Conservation (phyloP, 1,284 basidiomycete species). For the Bondarzewia mesenterica region DNA sequence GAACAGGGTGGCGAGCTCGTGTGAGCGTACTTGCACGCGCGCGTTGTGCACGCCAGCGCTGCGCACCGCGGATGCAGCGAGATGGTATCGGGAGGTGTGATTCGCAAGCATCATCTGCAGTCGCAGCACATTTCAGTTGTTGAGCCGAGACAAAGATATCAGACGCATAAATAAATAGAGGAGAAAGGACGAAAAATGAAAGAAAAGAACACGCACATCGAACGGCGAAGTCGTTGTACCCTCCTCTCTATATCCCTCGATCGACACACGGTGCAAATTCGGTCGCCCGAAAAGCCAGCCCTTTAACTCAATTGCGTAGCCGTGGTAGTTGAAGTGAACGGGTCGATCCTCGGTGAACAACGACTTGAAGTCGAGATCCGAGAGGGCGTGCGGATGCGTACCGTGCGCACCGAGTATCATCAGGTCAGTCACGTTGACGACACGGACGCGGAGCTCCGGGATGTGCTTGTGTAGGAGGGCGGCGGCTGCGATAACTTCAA, state of each 20-base stretch:
- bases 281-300: slow-evolving; percentile 55
- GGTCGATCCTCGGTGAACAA: slow-evolving; percentile 68
- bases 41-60: slow-evolving; percentile 43
- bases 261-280: slow-evolving; percentile 38
- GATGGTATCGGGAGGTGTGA: slow-evolving; percentile 53
- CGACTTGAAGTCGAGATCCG: slow-evolving; percentile 51
- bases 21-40: slow-evolving; percentile 43
- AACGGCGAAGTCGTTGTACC: slow-evolving; percentile 65
- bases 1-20: slow-evolving; percentile 42
- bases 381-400: slow-evolving; percentile 73
- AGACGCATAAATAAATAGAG: too few species aligned
- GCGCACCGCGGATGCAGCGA: slow-evolving; percentile 51
- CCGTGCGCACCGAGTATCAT: slow-evolving; percentile 68
- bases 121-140: too few species aligned
- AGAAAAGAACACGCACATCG: slow-evolving; percentile 49
- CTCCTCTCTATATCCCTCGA: slow-evolving; percentile 58
- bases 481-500: slow-evolving; percentile 73
- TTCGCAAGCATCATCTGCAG: slow-evolving; percentile 66
- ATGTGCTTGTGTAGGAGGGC: slow-evolving; percentile 58
- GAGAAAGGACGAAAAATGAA: too few species aligned
- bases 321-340: slow-evolving; percentile 81
- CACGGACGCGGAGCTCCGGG: slow-evolving; percentile 64
- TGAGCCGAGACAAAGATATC: too few species aligned
- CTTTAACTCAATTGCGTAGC: slow-evolving; percentile 64
- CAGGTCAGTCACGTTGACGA: slow-evolving; percentile 77